Base-by-base conservation (phyloP, 345 rosid genomes). In the Rhizophora apiculata region DNA sequence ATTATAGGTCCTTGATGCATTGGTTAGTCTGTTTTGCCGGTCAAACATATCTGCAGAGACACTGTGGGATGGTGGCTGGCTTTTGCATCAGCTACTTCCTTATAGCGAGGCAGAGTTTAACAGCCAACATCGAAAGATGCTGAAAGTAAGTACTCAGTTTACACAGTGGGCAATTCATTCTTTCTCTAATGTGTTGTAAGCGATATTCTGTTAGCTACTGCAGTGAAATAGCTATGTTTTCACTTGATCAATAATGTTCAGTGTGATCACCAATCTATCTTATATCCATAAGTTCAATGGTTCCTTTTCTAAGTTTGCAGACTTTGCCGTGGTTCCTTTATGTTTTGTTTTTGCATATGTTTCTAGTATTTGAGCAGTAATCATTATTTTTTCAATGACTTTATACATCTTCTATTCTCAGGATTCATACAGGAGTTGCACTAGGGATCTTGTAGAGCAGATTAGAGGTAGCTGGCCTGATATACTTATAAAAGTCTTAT, bases 51-150 rank as follows among this genome's bases (percentile, higher is more conserved):
- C 95, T 52, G 91, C 98, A 8, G 99, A 96, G 80, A 90, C 89
- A 55, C 76, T 92, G 79, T 89, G 99, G 99, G 88, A 84, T 81
- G 98, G 97, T 61, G 98, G 98, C 46, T 96, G 99, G 99, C 96
- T 96, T 69, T 82, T 96, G 78, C 99, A 89, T 48, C 99, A 96
- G 71, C 79, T 96, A 77, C 96, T 92, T 75, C 98, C 98, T 71
- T 85, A 96, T 60, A 89, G 90, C 26, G 86, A 89, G 80, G 87
- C 85, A 57, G 99, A 92, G 78, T 86, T 96, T 70, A 90, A 89
- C 78, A 79, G 80, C 52, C 85, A 84, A 72, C 98, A 96, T 85
- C 94, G 86, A 60, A 63, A 74, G 68, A 76, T 86, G 78, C 80
- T 96, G 68, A 86, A 85, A 77, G 99, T 90, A 71, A 79, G 82